Evolutionary conservation across 176 grass and related monocot species (phyloP).

Genomic region (Triticum urartu): DNA sequence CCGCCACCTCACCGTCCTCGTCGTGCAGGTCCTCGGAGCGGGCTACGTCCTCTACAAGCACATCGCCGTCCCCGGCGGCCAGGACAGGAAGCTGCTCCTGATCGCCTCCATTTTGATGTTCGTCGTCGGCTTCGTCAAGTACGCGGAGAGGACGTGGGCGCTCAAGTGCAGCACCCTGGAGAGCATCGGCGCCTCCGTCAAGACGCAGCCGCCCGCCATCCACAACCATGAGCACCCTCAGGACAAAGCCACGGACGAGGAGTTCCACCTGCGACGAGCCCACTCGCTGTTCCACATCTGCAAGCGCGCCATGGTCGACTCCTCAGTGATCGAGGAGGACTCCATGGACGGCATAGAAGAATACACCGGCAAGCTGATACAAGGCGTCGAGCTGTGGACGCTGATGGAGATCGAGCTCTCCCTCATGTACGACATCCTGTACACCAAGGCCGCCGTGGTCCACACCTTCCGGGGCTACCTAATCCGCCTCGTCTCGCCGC

Average conservation of each 20-base stretch:
- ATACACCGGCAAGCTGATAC: neutral
- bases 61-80: fast-evolving
- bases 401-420: slow-evolving; percentile 11
- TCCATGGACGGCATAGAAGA: neutral
- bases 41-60: neutral
- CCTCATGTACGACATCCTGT: neutral
- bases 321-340: neutral
- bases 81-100: fast-evolving
- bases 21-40: neutral
- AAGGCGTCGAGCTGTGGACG: neutral
- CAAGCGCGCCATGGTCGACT: neutral
- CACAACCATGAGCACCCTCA: neutral
- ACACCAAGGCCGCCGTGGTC: neutral
- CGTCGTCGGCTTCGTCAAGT: neutral
- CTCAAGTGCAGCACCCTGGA: neutral
- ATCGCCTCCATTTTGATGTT: neutral
- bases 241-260: neutral
- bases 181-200: neutral
- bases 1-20: neutral
- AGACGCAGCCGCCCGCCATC: neutral
- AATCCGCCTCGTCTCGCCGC: neutral
- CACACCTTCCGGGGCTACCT: neutral
- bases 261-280: neutral
- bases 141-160: neutral
- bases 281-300: neutral